Conservation (phyloP, 2,329 filamentous ascomycete genomes). For the Exophiala sideris region DNA sequence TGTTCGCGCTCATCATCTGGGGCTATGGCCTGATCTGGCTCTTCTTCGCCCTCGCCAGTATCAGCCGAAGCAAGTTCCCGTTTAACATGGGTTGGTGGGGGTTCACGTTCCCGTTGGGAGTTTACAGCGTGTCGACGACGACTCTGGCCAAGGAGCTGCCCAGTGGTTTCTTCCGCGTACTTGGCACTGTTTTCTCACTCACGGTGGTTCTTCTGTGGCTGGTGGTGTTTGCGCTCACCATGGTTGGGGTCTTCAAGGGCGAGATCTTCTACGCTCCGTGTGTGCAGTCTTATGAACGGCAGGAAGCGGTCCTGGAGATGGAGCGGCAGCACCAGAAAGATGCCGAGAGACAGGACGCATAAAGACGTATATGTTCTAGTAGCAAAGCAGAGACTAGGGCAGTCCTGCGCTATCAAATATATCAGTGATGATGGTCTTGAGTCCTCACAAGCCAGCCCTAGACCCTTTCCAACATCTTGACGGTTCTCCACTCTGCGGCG, state of each 20-base stretch:
- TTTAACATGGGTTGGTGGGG: slow-evolving; percentile 64
- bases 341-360: too few species aligned
- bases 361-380: too few species aligned
- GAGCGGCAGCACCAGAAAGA: too few species aligned
- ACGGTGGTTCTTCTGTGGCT: slow-evolving; percentile 55
- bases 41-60: slow-evolving; percentile 36
- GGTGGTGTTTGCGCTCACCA: slow-evolving; percentile 49
- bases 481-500: too few species aligned
- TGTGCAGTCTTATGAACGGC: slow-evolving; percentile 29
- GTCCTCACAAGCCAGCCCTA: too few species aligned
- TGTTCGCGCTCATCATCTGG: slow-evolving; percentile 37
- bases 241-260: slow-evolving; percentile 46
- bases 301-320: too few species aligned
- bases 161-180: slow-evolving; percentile 53
- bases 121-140: slow-evolving; percentile 48
- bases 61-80: slow-evolving; percentile 43
- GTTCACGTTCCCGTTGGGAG: slow-evolving; percentile 58
- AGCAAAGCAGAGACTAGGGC: too few species aligned
- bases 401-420: too few species aligned
- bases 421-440: too few species aligned
- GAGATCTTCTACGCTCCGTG: slow-evolving; percentile 55
- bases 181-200: slow-evolving; percentile 54
- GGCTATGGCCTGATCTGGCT: slow-evolving; percentile 39
- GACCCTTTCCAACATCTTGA: too few species aligned
- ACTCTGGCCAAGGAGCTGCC: slow-evolving; percentile 49